phyloP scores from a whole-genome alignment of 768 basidiomycete species.

The Fibroporia radiculosa region DNA sequence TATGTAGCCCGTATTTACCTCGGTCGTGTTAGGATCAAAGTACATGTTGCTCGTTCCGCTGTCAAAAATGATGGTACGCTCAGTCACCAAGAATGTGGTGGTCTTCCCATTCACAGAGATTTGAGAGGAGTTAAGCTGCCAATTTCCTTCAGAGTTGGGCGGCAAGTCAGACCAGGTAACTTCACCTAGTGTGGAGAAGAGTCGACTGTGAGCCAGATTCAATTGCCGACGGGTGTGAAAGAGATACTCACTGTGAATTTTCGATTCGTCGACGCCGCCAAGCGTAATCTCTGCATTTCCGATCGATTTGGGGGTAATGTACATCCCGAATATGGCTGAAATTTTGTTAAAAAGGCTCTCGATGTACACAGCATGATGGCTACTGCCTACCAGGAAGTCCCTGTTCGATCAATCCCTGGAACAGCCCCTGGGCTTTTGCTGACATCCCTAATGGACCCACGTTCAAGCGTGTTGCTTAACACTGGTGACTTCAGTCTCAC shows the following conservation, averaged over 20 bases:
- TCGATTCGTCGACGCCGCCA: conserved; percentile 44
- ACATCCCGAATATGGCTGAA: conserved; percentile 25
- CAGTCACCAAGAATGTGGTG: conserved; percentile 30
- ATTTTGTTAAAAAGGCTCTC: neutral
- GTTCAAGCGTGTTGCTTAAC: neutral
- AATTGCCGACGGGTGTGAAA: neutral
- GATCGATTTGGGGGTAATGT: conserved; percentile 32
- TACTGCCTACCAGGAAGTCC: conserved; percentile 40
- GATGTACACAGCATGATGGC: neutral
- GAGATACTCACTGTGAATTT: conserved; percentile 34
- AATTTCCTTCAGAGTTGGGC: conserved; percentile 27
- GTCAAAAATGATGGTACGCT: conserved; percentile 46
- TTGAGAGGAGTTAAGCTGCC: conserved; percentile 38
- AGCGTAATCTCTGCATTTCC: conserved; percentile 47
- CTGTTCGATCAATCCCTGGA: conserved; percentile 36
- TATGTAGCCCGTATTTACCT: conserved; percentile 24
- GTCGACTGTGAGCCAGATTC: neutral
- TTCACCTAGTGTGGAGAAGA: conserved; percentile 25
- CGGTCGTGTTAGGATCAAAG: conserved; percentile 40
- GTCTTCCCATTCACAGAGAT: conserved; percentile 49
- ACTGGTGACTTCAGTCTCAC: conserved; percentile 15
- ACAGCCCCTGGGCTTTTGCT: conserved; percentile 42
- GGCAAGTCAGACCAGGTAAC: conserved; percentile 36
- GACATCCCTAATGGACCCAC: conserved; percentile 34
- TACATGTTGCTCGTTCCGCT: conserved; percentile 51